Conservation (phyloP, 2,329 filamentous ascomycete genomes). For the Microdochium nivale region DNA sequence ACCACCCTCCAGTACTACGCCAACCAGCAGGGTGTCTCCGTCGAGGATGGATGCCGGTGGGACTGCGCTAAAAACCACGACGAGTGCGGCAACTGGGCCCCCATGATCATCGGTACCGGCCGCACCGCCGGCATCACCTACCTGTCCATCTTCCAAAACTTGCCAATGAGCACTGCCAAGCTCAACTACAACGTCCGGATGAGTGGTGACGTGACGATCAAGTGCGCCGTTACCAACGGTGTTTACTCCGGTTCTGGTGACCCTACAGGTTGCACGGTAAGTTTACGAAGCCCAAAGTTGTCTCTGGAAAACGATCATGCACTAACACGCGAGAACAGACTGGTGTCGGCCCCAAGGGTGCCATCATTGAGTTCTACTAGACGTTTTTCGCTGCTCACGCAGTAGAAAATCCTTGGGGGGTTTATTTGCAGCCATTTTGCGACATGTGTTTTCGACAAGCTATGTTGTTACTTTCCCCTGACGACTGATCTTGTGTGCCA, state of each 20-base stretch:
- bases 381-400: neutral
- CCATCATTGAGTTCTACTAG: constrained; percentile 1
- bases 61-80: constrained; percentile 35
- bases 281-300: constrained; percentile 22
- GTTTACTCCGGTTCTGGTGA: constrained; percentile 45
- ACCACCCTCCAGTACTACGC: constrained; percentile 97
- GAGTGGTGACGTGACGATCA: constrained; percentile 47
- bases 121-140: constrained; percentile 60
- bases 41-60: constrained; percentile 72
- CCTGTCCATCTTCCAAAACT: constrained; percentile 79
- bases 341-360: constrained; percentile 16
- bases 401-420: neutral
- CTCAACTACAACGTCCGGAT: constrained; percentile 78
- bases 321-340: constrained; percentile 24
- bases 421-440: neutral
- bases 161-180: constrained; percentile 58
- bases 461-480: neutral
- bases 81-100: constrained; percentile 74
- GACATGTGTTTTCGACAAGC: neutral
- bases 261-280: constrained; percentile 69
- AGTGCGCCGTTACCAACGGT: constrained; percentile 60
- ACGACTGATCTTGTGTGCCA: constrained; percentile 10
- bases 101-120: constrained; percentile 77
- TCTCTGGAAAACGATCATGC: too few relatives aligned
- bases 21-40: constrained; percentile 66